Conservation (phyloP, 495 filamentous ascomycete genomes). For the Diplogelasinospora grovesii region DNA sequence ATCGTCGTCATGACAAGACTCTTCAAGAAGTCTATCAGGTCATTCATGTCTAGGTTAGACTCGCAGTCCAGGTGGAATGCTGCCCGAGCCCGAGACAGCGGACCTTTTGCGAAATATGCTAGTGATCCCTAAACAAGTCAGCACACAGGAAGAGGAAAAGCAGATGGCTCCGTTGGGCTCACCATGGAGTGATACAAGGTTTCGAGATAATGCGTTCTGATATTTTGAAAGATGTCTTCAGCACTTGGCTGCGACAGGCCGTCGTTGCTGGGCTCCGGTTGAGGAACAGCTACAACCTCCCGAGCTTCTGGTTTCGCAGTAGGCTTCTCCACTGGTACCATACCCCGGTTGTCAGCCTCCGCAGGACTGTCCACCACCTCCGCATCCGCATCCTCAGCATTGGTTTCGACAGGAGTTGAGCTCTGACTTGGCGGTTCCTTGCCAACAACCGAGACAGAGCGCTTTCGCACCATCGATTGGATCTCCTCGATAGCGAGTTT, state of each 20-base stretch:
- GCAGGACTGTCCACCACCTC: neutral
- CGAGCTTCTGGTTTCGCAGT: conserved; percentile 3
- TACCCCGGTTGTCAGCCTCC: neutral
- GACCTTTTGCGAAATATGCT: conserved; percentile 96
- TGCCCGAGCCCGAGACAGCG: conserved; percentile 77
- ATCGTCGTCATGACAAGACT: conserved; percentile 63
- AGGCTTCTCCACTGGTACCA: conserved; percentile 1
- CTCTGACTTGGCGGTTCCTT: conserved; percentile 17
- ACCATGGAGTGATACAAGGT: conserved; percentile 87
- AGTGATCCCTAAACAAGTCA: conserved; percentile 62
- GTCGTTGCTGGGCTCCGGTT: conserved; percentile 15
- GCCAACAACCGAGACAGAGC: conserved; percentile 23
- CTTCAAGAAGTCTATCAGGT: conserved; percentile 63
- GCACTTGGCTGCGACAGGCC: conserved; percentile 44
- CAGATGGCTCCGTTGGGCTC: too few species aligned
- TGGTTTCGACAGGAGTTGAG: conserved; percentile 1
- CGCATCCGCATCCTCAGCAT: neutral
- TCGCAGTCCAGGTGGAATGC: conserved; percentile 59
- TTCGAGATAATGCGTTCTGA: conserved; percentile 75
- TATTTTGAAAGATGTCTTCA: conserved; percentile 58
- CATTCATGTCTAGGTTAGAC: conserved; percentile 44
- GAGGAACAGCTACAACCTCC: conserved; percentile 1
- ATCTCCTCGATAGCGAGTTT: conserved; percentile 48
- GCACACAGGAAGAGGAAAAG: neutral
- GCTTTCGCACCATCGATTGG: conserved; percentile 27